Evolutionary conservation across 1,284 basidiomycete genomes (phyloP), one percentile per base, ranked within the genome.

Genomic region (Marasmius tenuissimus): DNA sequence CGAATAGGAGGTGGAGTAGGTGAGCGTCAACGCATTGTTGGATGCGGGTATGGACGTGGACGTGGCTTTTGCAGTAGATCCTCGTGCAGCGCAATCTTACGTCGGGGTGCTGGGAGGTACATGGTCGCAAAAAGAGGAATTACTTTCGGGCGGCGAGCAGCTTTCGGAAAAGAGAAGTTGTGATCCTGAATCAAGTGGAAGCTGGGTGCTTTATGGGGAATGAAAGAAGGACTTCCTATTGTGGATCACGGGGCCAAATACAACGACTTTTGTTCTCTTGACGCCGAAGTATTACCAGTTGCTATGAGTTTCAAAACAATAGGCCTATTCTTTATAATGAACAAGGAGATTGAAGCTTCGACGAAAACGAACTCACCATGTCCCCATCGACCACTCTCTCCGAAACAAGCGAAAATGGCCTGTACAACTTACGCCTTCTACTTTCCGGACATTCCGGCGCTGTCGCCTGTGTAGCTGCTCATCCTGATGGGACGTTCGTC

Each of bases 371-470:
- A 27, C 27, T 27, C 27, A 27, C 27, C 27, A 27, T 27, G 27
- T 27, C 27, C 27, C n/a, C n/a, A n/a, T n/a, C n/a, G n/a, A n/a
- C n/a, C n/a, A n/a, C n/a, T n/a, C 27, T 27, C 27, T 4, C 2
- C 27, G 27, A 27, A 27, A 27, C 27, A 27, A 33, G 27, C 3
- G 27, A 51, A 27, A 51, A 49, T 8, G 14, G 33, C 14, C 45
- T 20, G 12, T 62, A 58, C 20, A 11, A 10, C 0, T 33, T 62
- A 8, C 50, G 12, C 4, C 35, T 3, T n/a, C 12, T 55, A 27
- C 34, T 62, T 1, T 6, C 9, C 4, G 61, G 61, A 8, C 61
- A 62, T 4, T 2, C 16, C 16, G 57, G 61, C 33, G 33, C 61
- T 4, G 57, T 58, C 6, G 16, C 61, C 14, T 58, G 56, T 37